Evolutionary conservation across 1,284 basidiomycete species (phyloP).

Genomic region (Uromyces viciae-fabae): DNA sequence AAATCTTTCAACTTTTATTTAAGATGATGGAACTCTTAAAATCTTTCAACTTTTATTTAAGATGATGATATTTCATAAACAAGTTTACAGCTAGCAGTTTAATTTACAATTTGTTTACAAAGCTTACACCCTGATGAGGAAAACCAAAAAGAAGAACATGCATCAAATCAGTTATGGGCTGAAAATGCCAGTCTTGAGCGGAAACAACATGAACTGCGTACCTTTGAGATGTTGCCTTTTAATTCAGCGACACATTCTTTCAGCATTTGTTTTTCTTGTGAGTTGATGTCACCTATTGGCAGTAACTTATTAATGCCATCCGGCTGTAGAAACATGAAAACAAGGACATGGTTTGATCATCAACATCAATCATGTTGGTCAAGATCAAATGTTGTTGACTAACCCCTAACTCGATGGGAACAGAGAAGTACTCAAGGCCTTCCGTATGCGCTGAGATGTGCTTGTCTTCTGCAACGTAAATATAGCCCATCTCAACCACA

Average conservation of each 20-base stretch:
- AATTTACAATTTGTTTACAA: slow-evolving; percentile 41
- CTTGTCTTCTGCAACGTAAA: slow-evolving; percentile 31
- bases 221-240: slow-evolving; percentile 41
- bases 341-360: background rate
- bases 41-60: background rate
- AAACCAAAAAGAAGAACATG: background rate
- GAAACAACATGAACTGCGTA: background rate
- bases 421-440: slow-evolving; percentile 78
- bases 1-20: background rate
- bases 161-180: background rate
- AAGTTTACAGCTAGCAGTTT: too few species aligned
- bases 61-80: too few species aligned
- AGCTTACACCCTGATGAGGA: slow-evolving; percentile 19
- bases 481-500: slow-evolving; percentile 42
- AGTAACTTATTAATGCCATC: slow-evolving; percentile 36
- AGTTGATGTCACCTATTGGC: slow-evolving; percentile 28
- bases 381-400: slow-evolving; percentile 51
- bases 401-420: slow-evolving; percentile 83
- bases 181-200: background rate
- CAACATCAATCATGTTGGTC: background rate
- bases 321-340: background rate
- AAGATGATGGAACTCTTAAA: background rate
- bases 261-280: slow-evolving; percentile 38
- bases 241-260: slow-evolving; percentile 35
- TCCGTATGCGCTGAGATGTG: slow-evolving; percentile 50